These are phyloP conservation scores for Coelastrella sp. DNA, from an alignment of 139 green algal species.

Conservation along the genomic window DNA sequence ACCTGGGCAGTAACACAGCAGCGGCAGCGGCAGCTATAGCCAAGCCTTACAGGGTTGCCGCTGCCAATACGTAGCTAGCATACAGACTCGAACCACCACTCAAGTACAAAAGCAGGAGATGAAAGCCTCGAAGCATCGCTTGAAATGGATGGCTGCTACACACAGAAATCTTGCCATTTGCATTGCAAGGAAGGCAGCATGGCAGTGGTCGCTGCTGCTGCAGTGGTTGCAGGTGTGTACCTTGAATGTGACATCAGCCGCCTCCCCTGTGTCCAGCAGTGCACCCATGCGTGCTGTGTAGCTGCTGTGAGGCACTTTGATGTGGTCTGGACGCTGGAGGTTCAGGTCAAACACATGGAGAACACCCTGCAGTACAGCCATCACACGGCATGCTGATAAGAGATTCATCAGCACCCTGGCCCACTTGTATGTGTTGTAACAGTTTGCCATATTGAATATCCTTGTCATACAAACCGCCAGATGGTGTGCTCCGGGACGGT, in stretches of 20 bases:
- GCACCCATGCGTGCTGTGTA: conserved; percentile 20
- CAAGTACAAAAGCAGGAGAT: too few relatives aligned
- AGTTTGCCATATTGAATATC: background rate
- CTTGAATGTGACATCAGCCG: conserved; percentile 31
- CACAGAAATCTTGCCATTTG: too few relatives aligned
- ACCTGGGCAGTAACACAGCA: background rate
- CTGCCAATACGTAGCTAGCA: too few relatives aligned
- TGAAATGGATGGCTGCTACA: too few relatives aligned
- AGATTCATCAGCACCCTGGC: background rate
- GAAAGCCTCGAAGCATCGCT: too few relatives aligned
- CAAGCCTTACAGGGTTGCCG: too few relatives aligned
- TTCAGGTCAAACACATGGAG: conserved; percentile 47
- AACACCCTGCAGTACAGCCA: conserved; percentile 12
- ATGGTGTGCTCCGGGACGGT: too few relatives aligned
- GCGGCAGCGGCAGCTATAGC: background rate
- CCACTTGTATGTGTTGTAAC: background rate
- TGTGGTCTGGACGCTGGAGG: conserved; percentile 39
- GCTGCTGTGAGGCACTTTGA: conserved; percentile 37
- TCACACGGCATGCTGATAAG: background rate
- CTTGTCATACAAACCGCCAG: too few relatives aligned
- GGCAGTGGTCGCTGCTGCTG: too few relatives aligned
- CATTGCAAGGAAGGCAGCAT: background rate
- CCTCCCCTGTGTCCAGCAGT: conserved; percentile 22
- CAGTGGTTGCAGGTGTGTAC: background rate
- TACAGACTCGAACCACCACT: too few relatives aligned